Evolutionary conservation across 2,329 filamentous ascomycete genomes (phyloP), one percentile per base, ranked within the genome.

Genomic region (Fusarium praegraminearum): DNA sequence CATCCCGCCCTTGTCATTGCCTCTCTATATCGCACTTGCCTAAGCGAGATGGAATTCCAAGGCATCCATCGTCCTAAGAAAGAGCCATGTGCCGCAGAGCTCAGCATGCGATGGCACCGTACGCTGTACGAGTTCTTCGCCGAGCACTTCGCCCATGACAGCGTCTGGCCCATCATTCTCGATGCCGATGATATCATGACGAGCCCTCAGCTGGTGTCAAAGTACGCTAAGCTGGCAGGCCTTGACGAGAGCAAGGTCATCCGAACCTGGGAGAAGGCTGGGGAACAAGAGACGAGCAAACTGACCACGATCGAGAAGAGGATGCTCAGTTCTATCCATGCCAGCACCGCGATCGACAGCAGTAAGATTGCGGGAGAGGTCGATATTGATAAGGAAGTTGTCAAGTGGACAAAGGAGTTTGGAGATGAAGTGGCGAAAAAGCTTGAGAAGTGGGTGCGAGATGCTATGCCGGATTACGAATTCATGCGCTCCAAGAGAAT

Each of bases 111-210:
- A n/a, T 72, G 69, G 69, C 51, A 53, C 5, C 54, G 69, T 7
- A 49, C 52, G 2, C 12, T 72, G 20, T 72, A 72, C 33, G 51
- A 72, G 12, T 72, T 72, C 12, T 72, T 57, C 30, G 49, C 45
- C 7, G 20, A 43, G 5, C 33, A 70, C 18, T 72, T 57, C 5
- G 46, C 28, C 7, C 55, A 60, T 4, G 59, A 67, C 8, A 61
- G 44, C n/a, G 20, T 58, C 7, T 72, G 69, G 69, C 69, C 69
- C 2, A 65, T 72, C 16, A 59, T 72, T 5, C 54, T 72, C 7
- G 69, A 72, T 16, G 69, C 69, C 2, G 69, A 72, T 13, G 69
- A 72, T 35, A 46, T 72, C 8, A 72, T 72, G 62, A 65, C 47
- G 4, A 54, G 44, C 1, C 69, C 69, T 32, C 20, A 49, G 7